These are phyloP conservation scores for Acaromyces ingoldii DNA, from an alignment of 1,284 basidiomycete species.

Conservation along the genomic window DNA sequence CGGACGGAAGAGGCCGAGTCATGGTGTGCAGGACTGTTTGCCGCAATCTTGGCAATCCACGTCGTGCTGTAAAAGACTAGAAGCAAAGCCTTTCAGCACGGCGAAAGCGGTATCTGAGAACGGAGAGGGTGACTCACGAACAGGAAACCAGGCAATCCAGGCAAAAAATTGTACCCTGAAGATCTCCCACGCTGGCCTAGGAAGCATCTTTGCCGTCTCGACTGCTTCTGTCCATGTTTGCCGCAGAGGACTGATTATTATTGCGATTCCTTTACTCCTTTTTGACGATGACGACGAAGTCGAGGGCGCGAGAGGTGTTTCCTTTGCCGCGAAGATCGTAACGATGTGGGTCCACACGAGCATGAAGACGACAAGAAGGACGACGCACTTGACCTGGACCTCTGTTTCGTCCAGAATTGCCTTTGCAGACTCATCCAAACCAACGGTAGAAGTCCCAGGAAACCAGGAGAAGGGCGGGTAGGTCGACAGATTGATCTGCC, in stretches of 20 bases:
- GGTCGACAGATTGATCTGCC: slow-evolving; percentile 35
- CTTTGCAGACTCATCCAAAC: slow-evolving; percentile 1
- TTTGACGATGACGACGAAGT: too few species aligned
- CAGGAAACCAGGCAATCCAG: slow-evolving; percentile 45
- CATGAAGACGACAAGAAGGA: slow-evolving; percentile 22
- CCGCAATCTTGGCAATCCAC: slow-evolving; percentile 39
- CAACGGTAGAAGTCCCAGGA: slow-evolving; percentile 17
- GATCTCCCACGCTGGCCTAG: slow-evolving; percentile 1
- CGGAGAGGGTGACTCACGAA: background rate
- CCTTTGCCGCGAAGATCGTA: slow-evolving; percentile 16
- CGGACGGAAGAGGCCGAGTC: background rate
- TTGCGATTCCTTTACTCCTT: too few species aligned
- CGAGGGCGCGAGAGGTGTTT: background rate
- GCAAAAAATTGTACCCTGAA: slow-evolving; percentile 21
- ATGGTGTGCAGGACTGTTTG: background rate
- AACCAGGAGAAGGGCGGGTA: slow-evolving; percentile 17
- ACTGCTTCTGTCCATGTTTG: background rate
- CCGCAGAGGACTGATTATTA: slow-evolving; percentile 14
- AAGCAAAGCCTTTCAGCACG: background rate
- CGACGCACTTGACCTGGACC: slow-evolving; percentile 25
- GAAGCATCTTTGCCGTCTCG: background rate
- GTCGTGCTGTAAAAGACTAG: slow-evolving; percentile 40
- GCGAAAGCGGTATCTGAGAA: background rate
- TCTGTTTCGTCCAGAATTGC: slow-evolving; percentile 2
- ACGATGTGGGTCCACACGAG: slow-evolving; percentile 30